Conservation (phyloP, 768 basidiomycete genomes). For the Coprinopsis sp. region DNA sequence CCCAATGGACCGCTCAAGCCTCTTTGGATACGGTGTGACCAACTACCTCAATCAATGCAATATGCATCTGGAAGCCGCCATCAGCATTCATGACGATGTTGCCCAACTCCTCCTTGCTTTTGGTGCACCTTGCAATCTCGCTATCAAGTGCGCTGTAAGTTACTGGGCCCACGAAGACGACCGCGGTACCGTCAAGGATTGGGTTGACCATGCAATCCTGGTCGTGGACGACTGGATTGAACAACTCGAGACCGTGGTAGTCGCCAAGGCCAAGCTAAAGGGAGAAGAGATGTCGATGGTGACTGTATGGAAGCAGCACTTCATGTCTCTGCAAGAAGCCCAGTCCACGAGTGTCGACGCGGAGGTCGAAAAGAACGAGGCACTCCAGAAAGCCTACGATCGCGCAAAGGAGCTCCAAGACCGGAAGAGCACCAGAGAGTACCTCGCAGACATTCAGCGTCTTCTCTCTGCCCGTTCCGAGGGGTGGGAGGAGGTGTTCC, state of each 20-base stretch:
- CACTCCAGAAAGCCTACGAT: conserved; percentile 7
- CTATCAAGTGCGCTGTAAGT: conserved; percentile 21
- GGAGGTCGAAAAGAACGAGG: not conserved
- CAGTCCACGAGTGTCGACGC: not conserved
- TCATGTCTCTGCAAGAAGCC: conserved; percentile 6
- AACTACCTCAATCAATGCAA: conserved; percentile 24
- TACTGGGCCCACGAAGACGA: conserved; percentile 14
- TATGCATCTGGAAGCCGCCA: conserved; percentile 35
- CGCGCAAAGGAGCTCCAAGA: conserved; percentile 13
- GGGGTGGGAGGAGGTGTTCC: conserved; percentile 37
- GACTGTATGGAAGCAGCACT: conserved; percentile 12
- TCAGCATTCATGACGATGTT: conserved; percentile 33
- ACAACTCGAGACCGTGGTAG: conserved; percentile 13
- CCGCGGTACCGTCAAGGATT: conserved; percentile 32
- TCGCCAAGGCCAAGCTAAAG: not conserved
- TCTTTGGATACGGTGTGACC: conserved; percentile 20
- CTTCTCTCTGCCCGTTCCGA: conserved; percentile 31
- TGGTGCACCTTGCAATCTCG: conserved; percentile 32
- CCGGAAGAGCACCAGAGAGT: conserved; percentile 24
- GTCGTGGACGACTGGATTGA: conserved; percentile 19
- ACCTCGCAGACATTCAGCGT: conserved; percentile 30
- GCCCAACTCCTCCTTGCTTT: conserved; percentile 33
- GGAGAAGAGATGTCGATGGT: not conserved
- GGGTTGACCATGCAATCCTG: conserved; percentile 30
- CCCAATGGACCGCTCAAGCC: conserved; percentile 14